Percentiles rank a stretch among this genome's conserved stretches.
These are phyloP conservation scores for Metschnikowia colocasiae DNA, from an alignment of 805 yeast species.

Conservation along the genomic window DNA sequence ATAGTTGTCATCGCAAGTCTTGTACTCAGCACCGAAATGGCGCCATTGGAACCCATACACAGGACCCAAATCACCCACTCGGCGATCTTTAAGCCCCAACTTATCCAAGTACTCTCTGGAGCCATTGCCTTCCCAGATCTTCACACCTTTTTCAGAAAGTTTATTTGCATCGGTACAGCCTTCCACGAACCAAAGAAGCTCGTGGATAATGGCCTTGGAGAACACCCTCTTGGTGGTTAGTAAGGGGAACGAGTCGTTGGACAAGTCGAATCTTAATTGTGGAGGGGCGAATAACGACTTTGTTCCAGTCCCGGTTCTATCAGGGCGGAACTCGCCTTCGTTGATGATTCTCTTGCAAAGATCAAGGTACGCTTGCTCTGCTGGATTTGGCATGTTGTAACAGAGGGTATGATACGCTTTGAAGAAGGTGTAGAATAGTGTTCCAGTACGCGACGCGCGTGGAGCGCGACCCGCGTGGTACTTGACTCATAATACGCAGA, in stretches of 20 bases:
- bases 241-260: constrained; percentile 74
- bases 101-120: constrained; percentile 85
- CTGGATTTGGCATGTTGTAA: constrained; percentile 32
- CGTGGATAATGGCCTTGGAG: constrained; percentile 83
- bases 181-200: constrained; percentile 85
- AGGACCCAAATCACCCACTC: constrained; percentile 96
- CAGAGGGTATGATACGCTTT: no score
- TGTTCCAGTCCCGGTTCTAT: constrained; percentile 98
- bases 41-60: constrained; percentile 99
- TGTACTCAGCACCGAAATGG: constrained; percentile 94
- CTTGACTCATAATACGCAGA: no score
- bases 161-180: constrained; percentile 88
- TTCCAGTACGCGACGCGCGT: background rate
- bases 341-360: constrained; percentile 71
- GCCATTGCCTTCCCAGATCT: constrained; percentile 98
- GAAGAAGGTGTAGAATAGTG: background rate
- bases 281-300: constrained; percentile 91
- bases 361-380: constrained; percentile 85
- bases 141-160: constrained; percentile 80
- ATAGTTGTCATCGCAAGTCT: constrained; percentile 83
- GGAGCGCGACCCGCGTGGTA: background rate
- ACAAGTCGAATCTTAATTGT: constrained; percentile 77
- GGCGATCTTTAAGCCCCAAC: constrained; percentile 71
- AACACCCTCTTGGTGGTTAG: constrained; percentile 92
- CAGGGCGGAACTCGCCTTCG: constrained; percentile 89